A percentile compares a stretch with the other conserved stretches of the same genome.
Conservation (phyloP, 306 rosid species). For the Casuarina glauca region DNA sequence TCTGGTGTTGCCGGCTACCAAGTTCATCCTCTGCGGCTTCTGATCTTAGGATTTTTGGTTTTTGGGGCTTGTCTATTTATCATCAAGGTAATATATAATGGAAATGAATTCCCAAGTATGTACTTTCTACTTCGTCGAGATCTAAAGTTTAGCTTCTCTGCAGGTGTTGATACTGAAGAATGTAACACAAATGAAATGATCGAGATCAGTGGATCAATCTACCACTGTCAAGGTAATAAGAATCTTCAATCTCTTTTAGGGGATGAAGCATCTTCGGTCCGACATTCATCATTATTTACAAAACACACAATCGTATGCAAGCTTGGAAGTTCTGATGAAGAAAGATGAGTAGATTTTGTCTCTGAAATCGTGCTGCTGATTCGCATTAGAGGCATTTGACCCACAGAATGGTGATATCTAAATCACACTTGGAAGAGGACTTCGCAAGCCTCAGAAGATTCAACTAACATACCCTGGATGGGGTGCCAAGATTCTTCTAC, state of each 20-base stretch:
- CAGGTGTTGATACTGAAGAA: neutral
- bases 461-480: neutral
- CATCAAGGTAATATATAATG: neutral
- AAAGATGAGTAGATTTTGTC: neutral
- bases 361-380: neutral
- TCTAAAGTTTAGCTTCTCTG: neutral
- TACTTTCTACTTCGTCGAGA: neutral
- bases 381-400: neutral
- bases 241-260: slow-evolving; percentile 34
- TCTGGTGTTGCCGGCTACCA: slow-evolving; percentile 57
- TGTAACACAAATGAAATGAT: neutral
- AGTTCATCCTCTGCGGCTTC: slow-evolving; percentile 61
- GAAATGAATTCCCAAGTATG: too few relatives aligned
- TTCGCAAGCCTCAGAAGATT: neutral
- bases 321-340: neutral
- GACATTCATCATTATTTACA: slow-evolving; percentile 17
- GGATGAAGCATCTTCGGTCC: slow-evolving; percentile 72
- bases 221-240: neutral
- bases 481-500: neutral
- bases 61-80: neutral
- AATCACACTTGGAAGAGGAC: neutral
- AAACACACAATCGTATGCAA: neutral
- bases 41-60: slow-evolving; percentile 24
- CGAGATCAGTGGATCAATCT: neutral
- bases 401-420: neutral